Evolutionary conservation across 768 basidiomycete genomes (phyloP).

Genomic region (Pisolithus marmoratus): DNA sequence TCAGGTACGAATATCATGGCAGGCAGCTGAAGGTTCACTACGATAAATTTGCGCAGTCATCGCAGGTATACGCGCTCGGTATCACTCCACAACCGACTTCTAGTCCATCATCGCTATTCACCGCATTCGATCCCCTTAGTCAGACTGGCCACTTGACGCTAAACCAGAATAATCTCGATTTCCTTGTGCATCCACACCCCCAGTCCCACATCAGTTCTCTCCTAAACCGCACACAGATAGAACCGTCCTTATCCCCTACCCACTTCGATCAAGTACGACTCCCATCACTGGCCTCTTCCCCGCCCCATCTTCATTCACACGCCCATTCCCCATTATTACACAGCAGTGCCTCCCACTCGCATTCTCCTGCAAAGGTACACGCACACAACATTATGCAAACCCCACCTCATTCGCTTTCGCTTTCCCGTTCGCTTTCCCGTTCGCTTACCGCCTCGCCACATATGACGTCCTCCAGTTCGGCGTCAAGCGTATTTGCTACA

Average conservation of each 20-base stretch:
- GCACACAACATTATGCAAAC: conserved; percentile 16
- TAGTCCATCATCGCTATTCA: conserved; percentile 7
- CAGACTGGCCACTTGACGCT: conserved; percentile 15
- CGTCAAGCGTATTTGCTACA: conserved; percentile 14
- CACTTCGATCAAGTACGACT: conserved; percentile 24
- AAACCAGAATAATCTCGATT: conserved; percentile 16
- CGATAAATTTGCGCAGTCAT: conserved; percentile 66
- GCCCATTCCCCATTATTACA: conserved; percentile 19
- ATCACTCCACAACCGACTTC: conserved; percentile 14
- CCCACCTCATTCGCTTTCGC: conserved; percentile 19
- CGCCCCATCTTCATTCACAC: conserved; percentile 3
- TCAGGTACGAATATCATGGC: conserved; percentile 84
- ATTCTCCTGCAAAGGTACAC: conserved; percentile 3
- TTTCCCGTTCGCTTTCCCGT: conserved; percentile 22
- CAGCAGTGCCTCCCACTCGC: conserved; percentile 13
- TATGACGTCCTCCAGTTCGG: conserved; percentile 15
- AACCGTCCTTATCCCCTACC: conserved; percentile 12
- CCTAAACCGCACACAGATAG: neutral
- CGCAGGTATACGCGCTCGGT: conserved; percentile 22
- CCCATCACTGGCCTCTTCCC: conserved; percentile 14
- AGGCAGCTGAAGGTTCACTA: conserved; percentile 85
- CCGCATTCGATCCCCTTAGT: conserved; percentile 19
- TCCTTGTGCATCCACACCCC: conserved; percentile 14
- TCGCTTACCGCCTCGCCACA: conserved; percentile 27
- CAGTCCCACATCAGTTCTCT: conserved; percentile 20